Base-by-base conservation (phyloP, 2,329 filamentous ascomycete species). In the Coniosporium uncinatum region DNA sequence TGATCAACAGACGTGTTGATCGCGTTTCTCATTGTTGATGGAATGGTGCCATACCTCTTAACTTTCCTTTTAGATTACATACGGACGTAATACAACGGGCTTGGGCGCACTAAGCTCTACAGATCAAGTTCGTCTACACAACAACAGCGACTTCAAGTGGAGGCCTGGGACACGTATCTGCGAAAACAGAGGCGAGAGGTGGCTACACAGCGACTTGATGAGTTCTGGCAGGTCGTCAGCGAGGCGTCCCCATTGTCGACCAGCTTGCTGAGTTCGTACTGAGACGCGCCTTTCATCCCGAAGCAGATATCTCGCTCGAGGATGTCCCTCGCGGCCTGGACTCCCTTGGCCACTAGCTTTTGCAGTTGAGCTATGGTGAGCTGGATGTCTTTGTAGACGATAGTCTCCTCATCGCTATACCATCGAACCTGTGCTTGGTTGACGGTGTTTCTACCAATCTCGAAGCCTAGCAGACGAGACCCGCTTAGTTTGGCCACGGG, bases 321-420 rank as follows among this genome's bases (percentile, higher is more conserved):
- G 6, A 40, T 13, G 5, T 14, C 11, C 21, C 22, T 31, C 21
- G 37, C 37, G 6, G 24, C 21, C n/a, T 14, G 11, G 8, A 34
- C 8, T 22, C 33, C 14, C 13, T 40, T 20, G 11, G 21, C 11
- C 8, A 40, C 19, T n/a, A 40, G 37, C 20, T 32, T 17, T 6
- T 17, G 14, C 11, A 35, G 14, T 17, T 35, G 18, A 6, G 6
- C 33, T 17, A 35, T 35, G 21, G 5, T 14, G 6, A 40, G 37
- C 17, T 40, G n/a, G 6, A 40, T 19, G 11, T 32, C 37, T 22
- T 20, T 37, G 22, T 40, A 40, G 37, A 32, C 24, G 24, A 40
- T 40, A 14, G 24, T 40, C 37, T 40, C 24, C 20, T 19, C 24
- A 20, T 40, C 37, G 14, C 21, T 11, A 11, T 40, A 11, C 37